Conservation (phyloP, 1,284 basidiomycete genomes). For the Sporisorium iseilematis-ciliati region DNA sequence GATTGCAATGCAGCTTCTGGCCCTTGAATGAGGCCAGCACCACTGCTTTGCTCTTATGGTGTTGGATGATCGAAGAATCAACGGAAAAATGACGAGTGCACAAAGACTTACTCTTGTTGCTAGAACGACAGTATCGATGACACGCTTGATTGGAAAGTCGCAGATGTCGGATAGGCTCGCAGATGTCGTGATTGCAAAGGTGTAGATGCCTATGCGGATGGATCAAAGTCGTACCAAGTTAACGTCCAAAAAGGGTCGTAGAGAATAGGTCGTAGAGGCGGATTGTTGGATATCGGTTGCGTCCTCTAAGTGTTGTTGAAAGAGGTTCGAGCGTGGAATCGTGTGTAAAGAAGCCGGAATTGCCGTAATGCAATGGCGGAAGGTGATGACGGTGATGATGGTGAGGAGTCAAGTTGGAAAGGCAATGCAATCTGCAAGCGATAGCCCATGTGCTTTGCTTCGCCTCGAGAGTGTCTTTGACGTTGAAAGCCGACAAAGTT, state of each 20-base stretch:
- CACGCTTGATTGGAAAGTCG: background rate
- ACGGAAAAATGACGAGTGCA: background rate
- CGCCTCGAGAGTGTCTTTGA: background rate
- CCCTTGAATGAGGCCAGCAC: background rate
- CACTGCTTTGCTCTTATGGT: background rate
- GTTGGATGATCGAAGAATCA: background rate
- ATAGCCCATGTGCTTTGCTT: slow-evolving; percentile 6
- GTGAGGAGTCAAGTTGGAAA: background rate
- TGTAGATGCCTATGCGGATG: background rate
- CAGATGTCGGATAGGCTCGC: background rate
- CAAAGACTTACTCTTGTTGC: background rate
- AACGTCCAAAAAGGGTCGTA: background rate
- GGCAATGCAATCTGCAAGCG: slow-evolving; percentile 5
- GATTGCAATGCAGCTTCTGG: background rate
- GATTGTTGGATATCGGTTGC: background rate
- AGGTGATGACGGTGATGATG: slow-evolving; percentile 4
- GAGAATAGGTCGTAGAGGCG: background rate
- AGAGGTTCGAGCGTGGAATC: background rate
- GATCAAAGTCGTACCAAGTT: background rate
- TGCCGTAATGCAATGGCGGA: background rate
- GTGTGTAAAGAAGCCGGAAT: background rate
- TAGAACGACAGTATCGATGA: background rate
- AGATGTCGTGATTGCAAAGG: background rate
- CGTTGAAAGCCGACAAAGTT: background rate
- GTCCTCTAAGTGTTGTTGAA: background rate